Conservation (phyloP, 2,329 filamentous ascomycete genomes). For the Alternaria triticimaculans region DNA sequence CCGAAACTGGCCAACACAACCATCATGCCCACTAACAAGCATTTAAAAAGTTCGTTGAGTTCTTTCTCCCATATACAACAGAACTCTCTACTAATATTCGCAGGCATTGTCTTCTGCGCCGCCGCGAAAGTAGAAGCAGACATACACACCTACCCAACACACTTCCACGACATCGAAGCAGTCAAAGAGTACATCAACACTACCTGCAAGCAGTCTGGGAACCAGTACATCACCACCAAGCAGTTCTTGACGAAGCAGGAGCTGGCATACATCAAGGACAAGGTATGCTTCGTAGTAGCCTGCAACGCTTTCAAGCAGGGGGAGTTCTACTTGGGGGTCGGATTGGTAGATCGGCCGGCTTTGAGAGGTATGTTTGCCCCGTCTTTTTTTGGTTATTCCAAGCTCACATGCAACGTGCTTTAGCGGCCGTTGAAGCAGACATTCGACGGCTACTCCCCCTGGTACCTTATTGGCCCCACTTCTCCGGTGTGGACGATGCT, state of each 20-base stretch:
- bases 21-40: neutral
- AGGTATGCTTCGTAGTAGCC: slow-evolving; percentile 12
- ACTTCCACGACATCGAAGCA: slow-evolving; percentile 9
- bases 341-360: neutral
- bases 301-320: slow-evolving; percentile 8
- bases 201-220: neutral
- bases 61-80: neutral
- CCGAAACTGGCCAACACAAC: neutral
- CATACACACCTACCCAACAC: slow-evolving; percentile 6
- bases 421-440: neutral
- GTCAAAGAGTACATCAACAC: slow-evolving; percentile 6
- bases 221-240: neutral
- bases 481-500: neutral
- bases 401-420: neutral
- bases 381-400: too few relatives aligned
- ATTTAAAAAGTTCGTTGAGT: neutral
- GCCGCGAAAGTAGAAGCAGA: neutral
- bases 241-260: neutral
- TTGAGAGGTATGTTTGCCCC: neutral
- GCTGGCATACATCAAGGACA: slow-evolving; percentile 6
- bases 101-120: neutral
- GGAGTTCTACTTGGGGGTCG: slow-evolving; percentile 15
- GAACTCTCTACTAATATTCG: neutral
- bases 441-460: neutral
- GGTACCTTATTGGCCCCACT: neutral